Base-by-base conservation (phyloP, 768 basidiomycete species). In the Leucocoprinus sp. region DNA sequence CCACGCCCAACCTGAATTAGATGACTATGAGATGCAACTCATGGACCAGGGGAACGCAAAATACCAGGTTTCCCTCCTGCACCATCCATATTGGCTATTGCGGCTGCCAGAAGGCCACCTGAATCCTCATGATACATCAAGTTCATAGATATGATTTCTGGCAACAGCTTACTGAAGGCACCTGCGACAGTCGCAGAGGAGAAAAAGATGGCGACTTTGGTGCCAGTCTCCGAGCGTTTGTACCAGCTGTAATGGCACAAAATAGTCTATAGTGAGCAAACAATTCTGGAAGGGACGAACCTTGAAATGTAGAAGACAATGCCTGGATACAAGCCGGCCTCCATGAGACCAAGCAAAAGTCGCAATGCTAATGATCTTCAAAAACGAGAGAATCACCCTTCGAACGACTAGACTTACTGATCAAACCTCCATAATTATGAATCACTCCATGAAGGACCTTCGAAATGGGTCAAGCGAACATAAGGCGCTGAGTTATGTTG, bases 141-240 rank as follows among this genome's bases (percentile, higher is more conserved):
- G 4, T 8, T 14, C 31, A 31, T 7, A 31, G 9, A 12, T 5
- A n/a, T n/a, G n/a, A n/a, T n/a, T n/a, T 31, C 5, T 5, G n/a
- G 23, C 41, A 8, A 1, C 15, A 31, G 57, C 69, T 42, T 42
- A 80, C 82, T 79, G 60, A 85, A 85, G 11, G 82, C 83, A 18
- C 87, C 88, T 4, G 86, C 78, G 22, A 84, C 69, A 0, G 87
- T 89, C 1, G 86, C 84, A 22, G 85, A 82, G 2, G 82, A 79
- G 63, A 88, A 89, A 66, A 92, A 92, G 12, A 82, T 49, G 0
- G 86, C 83, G 18, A 84, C 66, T 26, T 85, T 78, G 24, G 74
- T 68, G 12, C 83, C 85, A 53, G 84, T 71, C 55, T 92, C 89
- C 8, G 76, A 72, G 21, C 84, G 78, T 55, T 78, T 82, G 61